Evolutionary conservation across 345 rosid genomes (phyloP).

Genomic region (Moringa oleifera): DNA sequence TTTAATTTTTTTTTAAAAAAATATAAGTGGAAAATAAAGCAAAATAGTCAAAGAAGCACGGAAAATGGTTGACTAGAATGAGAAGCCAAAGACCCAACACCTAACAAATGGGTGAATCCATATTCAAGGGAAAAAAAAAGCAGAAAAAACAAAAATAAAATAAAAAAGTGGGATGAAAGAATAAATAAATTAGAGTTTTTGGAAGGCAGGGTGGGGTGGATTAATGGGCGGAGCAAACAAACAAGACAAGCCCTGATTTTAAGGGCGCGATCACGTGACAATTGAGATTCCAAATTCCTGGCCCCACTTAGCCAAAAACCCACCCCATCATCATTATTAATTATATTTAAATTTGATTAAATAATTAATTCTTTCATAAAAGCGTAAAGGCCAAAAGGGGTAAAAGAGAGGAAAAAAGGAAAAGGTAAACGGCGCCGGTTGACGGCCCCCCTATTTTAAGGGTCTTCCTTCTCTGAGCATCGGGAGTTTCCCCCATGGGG

Average conservation of each 20-base stretch:
- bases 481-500: constrained; percentile 33
- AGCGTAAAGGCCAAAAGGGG: too few relatives aligned
- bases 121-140: too few relatives aligned
- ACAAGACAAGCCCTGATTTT: constrained; percentile 45
- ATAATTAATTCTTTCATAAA: too few relatives aligned
- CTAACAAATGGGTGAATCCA: too few relatives aligned
- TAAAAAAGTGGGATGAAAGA: too few relatives aligned
- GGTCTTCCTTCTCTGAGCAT: constrained; percentile 32
- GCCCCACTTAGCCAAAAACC: constrained; percentile 15
- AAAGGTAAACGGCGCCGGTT: constrained; percentile 41
- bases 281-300: constrained; percentile 21
- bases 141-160: too few relatives aligned
- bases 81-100: too few relatives aligned
- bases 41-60: too few relatives aligned
- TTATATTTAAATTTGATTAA: neutral
- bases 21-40: too few relatives aligned
- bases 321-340: neutral
- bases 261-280: constrained; percentile 48
- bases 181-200: too few relatives aligned
- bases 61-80: too few relatives aligned
- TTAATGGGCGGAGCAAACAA: constrained; percentile 12
- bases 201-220: constrained; percentile 14
- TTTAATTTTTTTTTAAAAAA: too few relatives aligned
- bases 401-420: constrained; percentile 5
- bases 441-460: constrained; percentile 26